A percentile compares a stretch with the other conserved stretches of the same genome.
Evolutionary conservation across 495 filamentous ascomycete species (phyloP).

Genomic region (Penicillium fimorum): DNA sequence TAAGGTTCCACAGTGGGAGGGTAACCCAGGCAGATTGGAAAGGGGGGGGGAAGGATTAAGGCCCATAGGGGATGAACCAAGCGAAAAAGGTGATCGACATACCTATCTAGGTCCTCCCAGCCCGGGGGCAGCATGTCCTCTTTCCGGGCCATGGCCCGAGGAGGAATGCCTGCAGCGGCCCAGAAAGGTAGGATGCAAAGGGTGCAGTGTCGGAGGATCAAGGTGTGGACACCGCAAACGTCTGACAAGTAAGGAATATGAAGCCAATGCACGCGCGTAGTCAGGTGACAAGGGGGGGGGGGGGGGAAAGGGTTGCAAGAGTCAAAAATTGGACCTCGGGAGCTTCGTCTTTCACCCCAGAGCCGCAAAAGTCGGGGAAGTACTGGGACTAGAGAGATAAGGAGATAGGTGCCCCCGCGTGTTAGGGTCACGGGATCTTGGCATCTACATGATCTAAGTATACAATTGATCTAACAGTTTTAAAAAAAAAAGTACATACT

Average conservation of each 20-base stretch:
- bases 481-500: background rate
- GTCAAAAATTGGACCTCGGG: conserved; percentile 1
- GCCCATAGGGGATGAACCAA: background rate
- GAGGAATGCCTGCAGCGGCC: conserved; percentile 38
- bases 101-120: conserved; percentile 52
- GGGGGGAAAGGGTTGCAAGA: conserved; percentile 1
- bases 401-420: conserved; percentile 12
- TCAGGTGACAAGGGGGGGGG: conserved; percentile 25
- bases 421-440: conserved; percentile 3
- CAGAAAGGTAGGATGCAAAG: conserved; percentile 11
- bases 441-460: background rate
- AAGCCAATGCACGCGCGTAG: conserved; percentile 14
- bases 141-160: conserved; percentile 51
- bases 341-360: conserved; percentile 14
- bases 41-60: background rate
- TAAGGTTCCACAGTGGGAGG: conserved; percentile 23
- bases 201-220: conserved; percentile 7
- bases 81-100: conserved; percentile 29
- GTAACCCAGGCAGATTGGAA: background rate
- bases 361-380: conserved; percentile 28
- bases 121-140: conserved; percentile 50
- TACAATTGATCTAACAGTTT: background rate
- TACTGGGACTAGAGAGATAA: conserved; percentile 5
- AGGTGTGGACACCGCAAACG: conserved; percentile 17
- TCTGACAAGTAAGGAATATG: conserved; percentile 2